A percentile compares a stretch with the other conserved stretches of the same genome.
phyloP scores from a whole-genome alignment of 768 basidiomycete species.

The Termitomyces sp. region DNA sequence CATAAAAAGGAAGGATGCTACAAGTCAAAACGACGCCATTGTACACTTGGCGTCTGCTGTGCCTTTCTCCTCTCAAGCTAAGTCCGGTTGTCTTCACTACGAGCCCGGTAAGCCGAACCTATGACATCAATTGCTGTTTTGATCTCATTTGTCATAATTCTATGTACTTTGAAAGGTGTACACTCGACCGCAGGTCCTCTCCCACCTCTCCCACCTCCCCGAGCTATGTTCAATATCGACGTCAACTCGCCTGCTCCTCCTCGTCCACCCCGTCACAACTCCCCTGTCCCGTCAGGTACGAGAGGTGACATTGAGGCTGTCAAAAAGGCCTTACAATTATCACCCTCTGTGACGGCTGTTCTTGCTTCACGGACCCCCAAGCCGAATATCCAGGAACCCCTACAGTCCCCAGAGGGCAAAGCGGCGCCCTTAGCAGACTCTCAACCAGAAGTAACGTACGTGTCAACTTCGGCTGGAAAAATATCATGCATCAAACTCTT shows the following conservation, averaged over 20 bases:
- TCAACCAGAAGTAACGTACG: conserved; percentile 11
- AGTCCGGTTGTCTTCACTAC: conserved; percentile 52
- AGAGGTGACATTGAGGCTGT: conserved; percentile 52
- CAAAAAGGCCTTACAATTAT: conserved; percentile 58
- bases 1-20: conserved; percentile 8
- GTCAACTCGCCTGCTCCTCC: conserved; percentile 48
- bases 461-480: conserved; percentile 3
- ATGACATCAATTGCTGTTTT: neutral
- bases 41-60: conserved; percentile 18
- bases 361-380: conserved; percentile 27
- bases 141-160: conserved; percentile 11
- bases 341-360: conserved; percentile 47
- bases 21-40: conserved; percentile 20
- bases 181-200: conserved; percentile 74
- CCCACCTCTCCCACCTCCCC: conserved; percentile 54
- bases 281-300: conserved; percentile 42
- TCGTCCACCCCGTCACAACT: conserved; percentile 60
- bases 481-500: conserved; percentile 2
- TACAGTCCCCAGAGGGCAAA: conserved; percentile 6
- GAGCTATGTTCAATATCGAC: conserved; percentile 48
- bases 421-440: neutral
- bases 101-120: conserved; percentile 47
- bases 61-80: conserved; percentile 22
- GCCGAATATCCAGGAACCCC: neutral
- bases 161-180: conserved; percentile 33